Base-by-base conservation (phyloP, 805 yeast genomes). In the Wickerhamiella musiphila region DNA sequence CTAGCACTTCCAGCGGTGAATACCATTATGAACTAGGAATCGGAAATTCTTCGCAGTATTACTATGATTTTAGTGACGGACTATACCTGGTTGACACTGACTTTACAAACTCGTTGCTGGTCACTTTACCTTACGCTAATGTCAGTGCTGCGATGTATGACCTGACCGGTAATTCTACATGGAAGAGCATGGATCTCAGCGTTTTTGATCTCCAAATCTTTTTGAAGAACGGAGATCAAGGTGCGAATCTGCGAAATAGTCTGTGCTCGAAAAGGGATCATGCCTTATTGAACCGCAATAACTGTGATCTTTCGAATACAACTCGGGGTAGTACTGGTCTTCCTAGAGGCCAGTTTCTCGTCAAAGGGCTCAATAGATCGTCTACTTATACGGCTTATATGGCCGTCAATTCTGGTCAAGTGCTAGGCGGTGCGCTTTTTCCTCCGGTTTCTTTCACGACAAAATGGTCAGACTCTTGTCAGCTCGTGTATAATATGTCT, bases 241-340 rank as follows among this genome's bases (percentile, higher is more conserved):
- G 10, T 6, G 18, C 17, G 15, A 52, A 50, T 2, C 46, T 76
- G 31, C 60, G 63, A 30, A 55, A 56, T 38, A 73, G 86, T 30
- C 68, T 78, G 66, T 77, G 90, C 53, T 93, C 93, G 0, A 55
- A 79, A 6, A 29, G 61, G 61, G 31, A 77, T 73, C 3, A 70
- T 68, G 58, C 55, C 0, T 37, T 51, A 18, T 35, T 56, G 21
- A 47, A 54, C 28, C 46, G 53, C n/a, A 41, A 44, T 26, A 46
- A 48, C 30, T 47, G 53, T 5, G 51, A 45, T 27, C 40, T 45
- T 6, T 42, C 52, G 7, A 42, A 40, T 16, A 64, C 76, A 0
- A 43, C 52, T 1, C 54, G 73, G 15, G 60, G 65, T 23, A 64
- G 65, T 5, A 63, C 60, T 18, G 7, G 11, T 10, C 25, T 28